Evolutionary conservation across 805 yeast genomes (phyloP).

Genomic region (Saccharomycopsis amapae): DNA sequence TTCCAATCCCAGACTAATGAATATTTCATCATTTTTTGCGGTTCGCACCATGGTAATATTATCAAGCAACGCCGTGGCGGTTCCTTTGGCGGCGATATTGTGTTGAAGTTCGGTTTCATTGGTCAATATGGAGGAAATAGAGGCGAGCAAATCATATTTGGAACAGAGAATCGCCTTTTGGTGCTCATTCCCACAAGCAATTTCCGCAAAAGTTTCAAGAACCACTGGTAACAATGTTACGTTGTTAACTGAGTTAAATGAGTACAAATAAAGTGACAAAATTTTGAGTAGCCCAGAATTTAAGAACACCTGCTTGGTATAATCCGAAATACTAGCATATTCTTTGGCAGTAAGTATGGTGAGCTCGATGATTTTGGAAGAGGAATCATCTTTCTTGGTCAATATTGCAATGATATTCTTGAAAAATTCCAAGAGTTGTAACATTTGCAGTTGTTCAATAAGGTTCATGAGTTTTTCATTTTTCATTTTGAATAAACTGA

Average conservation of each 20-base stretch:
- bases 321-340: constrained; percentile 11
- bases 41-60: constrained; percentile 5
- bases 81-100: constrained; percentile 7
- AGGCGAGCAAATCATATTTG: constrained; percentile 13
- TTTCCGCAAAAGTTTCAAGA: constrained; percentile 9
- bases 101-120: constrained; percentile 5
- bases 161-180: constrained; percentile 13
- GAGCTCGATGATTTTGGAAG: constrained; percentile 13
- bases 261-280: constrained; percentile 13
- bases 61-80: constrained; percentile 9
- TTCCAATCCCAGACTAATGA: constrained; percentile 9
- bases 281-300: constrained; percentile 15
- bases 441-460: constrained; percentile 6
- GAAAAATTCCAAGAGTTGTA: constrained; percentile 12
- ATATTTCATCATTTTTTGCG: constrained; percentile 7
- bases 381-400: constrained; percentile 14
- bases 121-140: constrained; percentile 4
- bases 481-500: constrained; percentile 11
- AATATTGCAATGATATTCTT: constrained; percentile 16
- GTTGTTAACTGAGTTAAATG: constrained; percentile 7
- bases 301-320: constrained; percentile 14
- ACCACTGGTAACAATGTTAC: constrained; percentile 8
- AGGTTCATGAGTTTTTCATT: constrained; percentile 9
- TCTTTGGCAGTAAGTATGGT: constrained; percentile 9
- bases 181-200: constrained; percentile 15